Evolutionary conservation across 2,329 filamentous ascomycete genomes (phyloP).

Genomic region (Diaporthe nobilis): DNA sequence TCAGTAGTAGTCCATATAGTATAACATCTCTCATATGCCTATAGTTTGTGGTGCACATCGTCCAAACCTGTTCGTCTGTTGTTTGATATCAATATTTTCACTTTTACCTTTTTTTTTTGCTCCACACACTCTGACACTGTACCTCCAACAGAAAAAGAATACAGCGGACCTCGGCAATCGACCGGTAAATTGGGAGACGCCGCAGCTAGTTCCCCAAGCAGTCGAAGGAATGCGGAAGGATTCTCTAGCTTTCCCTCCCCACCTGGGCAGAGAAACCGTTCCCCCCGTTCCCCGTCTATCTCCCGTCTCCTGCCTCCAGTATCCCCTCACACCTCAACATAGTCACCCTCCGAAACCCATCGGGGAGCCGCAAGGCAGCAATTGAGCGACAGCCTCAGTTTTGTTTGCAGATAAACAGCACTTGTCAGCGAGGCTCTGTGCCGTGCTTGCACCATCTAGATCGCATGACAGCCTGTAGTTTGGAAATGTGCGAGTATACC

Average conservation of each 20-base stretch:
- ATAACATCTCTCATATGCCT: not conserved
- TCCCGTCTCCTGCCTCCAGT: not conserved
- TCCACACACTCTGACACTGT: not conserved
- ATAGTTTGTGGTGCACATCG: not conserved
- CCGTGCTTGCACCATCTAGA: not conserved
- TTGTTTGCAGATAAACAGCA: not conserved
- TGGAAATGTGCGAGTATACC: not conserved
- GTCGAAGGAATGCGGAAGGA: slow-evolving; percentile 41
- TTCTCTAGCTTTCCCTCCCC: slow-evolving; percentile 30
- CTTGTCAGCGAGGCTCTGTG: not conserved
- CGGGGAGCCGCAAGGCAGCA: not conserved
- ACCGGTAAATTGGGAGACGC: slow-evolving; percentile 31
- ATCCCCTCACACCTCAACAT: not conserved
- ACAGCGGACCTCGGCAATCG: slow-evolving; percentile 18
- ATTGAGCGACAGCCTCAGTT: not conserved
- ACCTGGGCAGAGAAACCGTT: not conserved
- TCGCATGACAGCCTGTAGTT: not conserved
- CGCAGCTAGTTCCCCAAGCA: not conserved
- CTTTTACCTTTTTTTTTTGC: no score
- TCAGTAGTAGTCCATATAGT: not conserved
- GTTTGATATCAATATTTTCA: not conserved
- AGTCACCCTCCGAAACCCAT: not conserved
- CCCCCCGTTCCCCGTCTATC: not conserved
- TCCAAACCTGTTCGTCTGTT: not conserved
- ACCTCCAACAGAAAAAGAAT: not conserved